A percentile compares a stretch with the other conserved stretches of the same genome.
These are phyloP conservation scores for Monotropa hypopitys DNA, from an alignment of 179 eudicot species.

Conservation along the genomic window DNA sequence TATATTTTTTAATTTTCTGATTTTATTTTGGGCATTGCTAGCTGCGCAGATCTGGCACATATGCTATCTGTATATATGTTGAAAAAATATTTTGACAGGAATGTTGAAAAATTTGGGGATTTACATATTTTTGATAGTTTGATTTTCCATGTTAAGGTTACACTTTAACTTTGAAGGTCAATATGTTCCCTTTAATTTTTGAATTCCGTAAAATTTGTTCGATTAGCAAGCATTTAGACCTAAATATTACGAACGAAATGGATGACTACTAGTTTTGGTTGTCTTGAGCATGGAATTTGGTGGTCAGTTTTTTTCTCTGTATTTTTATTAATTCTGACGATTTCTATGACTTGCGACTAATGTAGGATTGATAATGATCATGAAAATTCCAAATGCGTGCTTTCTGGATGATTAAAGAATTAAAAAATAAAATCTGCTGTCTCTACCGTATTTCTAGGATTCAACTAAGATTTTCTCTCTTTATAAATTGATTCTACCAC, in stretches of 20 bases:
- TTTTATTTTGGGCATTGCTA: conserved; percentile 5
- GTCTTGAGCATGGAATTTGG: conserved; percentile 4
- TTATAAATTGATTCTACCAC: no score
- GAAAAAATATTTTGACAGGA: not conserved
- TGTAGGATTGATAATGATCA: not conserved
- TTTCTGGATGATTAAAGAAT: not conserved
- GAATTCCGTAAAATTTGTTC: not conserved
- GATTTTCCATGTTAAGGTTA: not conserved
- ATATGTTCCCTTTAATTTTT: not conserved
- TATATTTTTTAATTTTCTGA: not conserved
- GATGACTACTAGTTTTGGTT: not conserved
- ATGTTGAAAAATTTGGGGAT: not conserved
- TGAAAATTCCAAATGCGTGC: not conserved
- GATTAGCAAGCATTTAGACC: not conserved
- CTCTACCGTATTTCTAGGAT: not conserved
- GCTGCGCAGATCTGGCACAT: conserved; percentile 10
- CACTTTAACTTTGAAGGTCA: not conserved
- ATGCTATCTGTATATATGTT: not conserved
- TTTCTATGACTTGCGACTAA: not conserved
- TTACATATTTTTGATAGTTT: not conserved
- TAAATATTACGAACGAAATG: not conserved
- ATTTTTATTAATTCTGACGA: no score
- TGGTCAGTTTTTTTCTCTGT: not conserved
- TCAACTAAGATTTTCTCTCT: no score
- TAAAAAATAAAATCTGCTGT: not conserved